Evolutionary conservation across 1,139 yeast genomes (phyloP), one percentile per base, ranked within the genome.

Genomic region (Kluyveromyces sp.): DNA sequence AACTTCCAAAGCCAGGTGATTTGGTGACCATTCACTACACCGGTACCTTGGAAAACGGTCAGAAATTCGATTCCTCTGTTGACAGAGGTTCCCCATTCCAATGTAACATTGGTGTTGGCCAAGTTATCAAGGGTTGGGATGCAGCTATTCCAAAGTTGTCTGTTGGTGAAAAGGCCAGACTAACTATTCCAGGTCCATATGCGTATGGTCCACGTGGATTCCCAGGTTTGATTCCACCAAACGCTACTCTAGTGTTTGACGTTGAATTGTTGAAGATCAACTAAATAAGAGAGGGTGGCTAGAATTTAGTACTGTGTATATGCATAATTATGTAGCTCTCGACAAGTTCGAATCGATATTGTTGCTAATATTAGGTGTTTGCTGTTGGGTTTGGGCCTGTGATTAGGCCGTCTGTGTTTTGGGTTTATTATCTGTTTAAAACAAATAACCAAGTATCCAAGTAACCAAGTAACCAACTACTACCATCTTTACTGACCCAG

Each of bases 41-140:
- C 46, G 98, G 98, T 58, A 88, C 95, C 47, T 77, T 92, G 61
- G 94, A 86, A 69, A 84, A 85, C 67, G 97, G 97, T 61, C 85
- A 84, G 72, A 88, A 87, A 71, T 92, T 92, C 66, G 97, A 92
- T 71, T 86, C 96, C 49, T 89, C 97, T 42, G 78, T 89, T 59
- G 95, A 85, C 74, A 83, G 97, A 72, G 94, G 95, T 61, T 78
- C 82, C 69, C 97, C 97, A 55, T 90, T 92, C 81, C 88, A 87
- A 67, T 85, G 95, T 69, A 73, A 74, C 68, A 85, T 90, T 67
- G 97, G 97, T 66, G 95, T 86, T 57, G 97, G 97, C 52, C 95
- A 85, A 72, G 97, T 90, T 55, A 90, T 90, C 71, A 78, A 79
- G 62, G 97, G 97, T 54, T 90, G 97, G 97, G 97, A 90, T 66